Evolutionary conservation across 2,329 filamentous ascomycete species (phyloP), one percentile per base, ranked within the genome.

Genomic region (Pseudovirgaria hyperparasitica): DNA sequence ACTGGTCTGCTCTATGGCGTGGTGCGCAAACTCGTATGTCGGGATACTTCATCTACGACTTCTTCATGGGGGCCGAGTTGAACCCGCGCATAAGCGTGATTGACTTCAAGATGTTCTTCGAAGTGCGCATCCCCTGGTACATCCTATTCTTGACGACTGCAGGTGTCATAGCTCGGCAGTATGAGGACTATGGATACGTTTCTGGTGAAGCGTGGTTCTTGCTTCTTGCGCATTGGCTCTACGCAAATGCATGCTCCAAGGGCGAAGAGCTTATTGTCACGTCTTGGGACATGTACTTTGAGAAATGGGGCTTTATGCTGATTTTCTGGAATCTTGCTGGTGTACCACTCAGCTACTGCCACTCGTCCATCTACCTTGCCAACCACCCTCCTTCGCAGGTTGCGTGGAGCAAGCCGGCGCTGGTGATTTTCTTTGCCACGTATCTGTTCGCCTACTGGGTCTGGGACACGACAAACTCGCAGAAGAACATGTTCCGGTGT

Each of bases 291-390:
- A 92, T 93, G 78, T 92, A 92, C 64, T 87, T 84, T 45, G 85
- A 93, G 65, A 93, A 93, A 61, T 86, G 82, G 72, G 85, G 85
- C 27, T 93, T 93, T 64, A 93, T 93, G 85, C 71, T 93, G 40
- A 92, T 92, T 55, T 93, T 93, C 71, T 93, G 85, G 85, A 93
- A 93, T 58, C 65, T 93, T 51, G 84, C 85, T 24, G 85, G 85
- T 40, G 85, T 93, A 15, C 85, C 85, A 9, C 67, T 93, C 27
- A 85, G 76, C 29, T 93, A 93, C 67, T 92, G 84, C 62, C 85
- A 93, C 64, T 90, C 81, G 68, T 87, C 81, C 25, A 73, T 93
- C 43, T 93, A 81, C 59, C 68, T 93, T 26, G 84, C 84, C 39
- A 86, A 80, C 55, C 84, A 92, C 53, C 60, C 79, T 44, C 80